These are phyloP conservation scores for Globisporangium acanthophoron DNA, from an alignment of 352 stramenopile species.

Conservation along the genomic window DNA sequence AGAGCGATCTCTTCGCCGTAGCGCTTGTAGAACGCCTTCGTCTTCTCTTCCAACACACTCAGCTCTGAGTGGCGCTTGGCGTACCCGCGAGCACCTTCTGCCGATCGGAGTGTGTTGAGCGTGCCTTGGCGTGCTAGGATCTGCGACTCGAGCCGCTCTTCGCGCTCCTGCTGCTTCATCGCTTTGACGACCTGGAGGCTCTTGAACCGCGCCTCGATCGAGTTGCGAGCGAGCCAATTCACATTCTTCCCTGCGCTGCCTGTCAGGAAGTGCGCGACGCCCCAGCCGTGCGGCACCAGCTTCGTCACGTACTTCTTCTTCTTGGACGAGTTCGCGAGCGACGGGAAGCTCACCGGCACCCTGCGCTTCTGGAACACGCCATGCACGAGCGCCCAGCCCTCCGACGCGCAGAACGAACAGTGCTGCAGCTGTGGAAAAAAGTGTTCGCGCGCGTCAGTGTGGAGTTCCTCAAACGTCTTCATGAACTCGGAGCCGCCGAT, in stretches of 20 bases:
- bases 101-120: conserved; percentile 51
- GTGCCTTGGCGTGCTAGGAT: conserved; percentile 59
- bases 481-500: conserved; percentile 63
- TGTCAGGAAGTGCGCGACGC: conserved; percentile 67
- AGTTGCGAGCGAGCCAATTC: conserved; percentile 66
- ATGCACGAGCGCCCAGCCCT: conserved; percentile 76
- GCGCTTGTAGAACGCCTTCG: conserved; percentile 35
- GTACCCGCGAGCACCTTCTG: conserved; percentile 67
- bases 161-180: conserved; percentile 62
- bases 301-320: conserved; percentile 15
- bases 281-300: conserved; percentile 68
- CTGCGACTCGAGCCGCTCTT: conserved; percentile 59
- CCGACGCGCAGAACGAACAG: conserved; percentile 55
- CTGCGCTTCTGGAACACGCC: conserved; percentile 58
- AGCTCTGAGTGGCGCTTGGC: conserved; percentile 61
- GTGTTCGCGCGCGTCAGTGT: conserved; percentile 39
- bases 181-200: conserved; percentile 55
- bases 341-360: conserved; percentile 16
- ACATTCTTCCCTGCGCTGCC: conserved; percentile 23
- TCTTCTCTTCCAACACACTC: conserved; percentile 56
- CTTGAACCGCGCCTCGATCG: conserved; percentile 70
- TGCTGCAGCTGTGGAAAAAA: conserved; percentile 52
- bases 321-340: conserved; percentile 13
- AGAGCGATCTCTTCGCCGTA: conserved; percentile 37
- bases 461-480: conserved; percentile 62